Base-by-base conservation (phyloP, 148 eudicot species). In the Oxyria digyna region DNA sequence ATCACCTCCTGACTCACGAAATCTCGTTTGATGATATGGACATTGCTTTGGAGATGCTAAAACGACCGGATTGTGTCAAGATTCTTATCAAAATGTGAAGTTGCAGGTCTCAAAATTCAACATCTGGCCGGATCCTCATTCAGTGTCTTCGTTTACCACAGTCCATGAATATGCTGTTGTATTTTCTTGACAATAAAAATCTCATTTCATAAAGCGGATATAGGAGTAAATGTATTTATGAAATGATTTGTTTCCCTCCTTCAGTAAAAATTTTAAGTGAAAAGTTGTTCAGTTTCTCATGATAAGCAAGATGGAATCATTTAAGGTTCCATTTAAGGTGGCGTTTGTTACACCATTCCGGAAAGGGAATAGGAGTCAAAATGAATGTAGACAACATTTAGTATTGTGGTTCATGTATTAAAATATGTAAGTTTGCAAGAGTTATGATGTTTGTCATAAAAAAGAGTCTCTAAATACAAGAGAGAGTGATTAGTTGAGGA, bases 51-150 rank as follows among this genome's bases (percentile, higher is more conserved):
- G 74, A 76, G 43, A 67, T 74, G 42, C 62, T 74, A 46, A 80
- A 77, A 68, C 45, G 57, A 31, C 80, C 80, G 17, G 78, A 80
- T 42, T 74, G 78, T 41, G 55, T 80, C n/a, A 80, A 80, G 63
- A 62, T 80, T 64, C 62, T 71, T 0, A 80, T 80, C 76, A 76
- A 73, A 35, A 66, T 74, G 59, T 52, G 29, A 52, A 11, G 62
- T 20, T 24, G 31, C 14, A 52, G 26, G 29, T 52, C 62, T 24
- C 3, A 23, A 11, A 52, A 9, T 52, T 52, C 52, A 29, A 52
- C 8, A 29, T 52, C 62, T 15, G 15, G 49, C 62, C 31, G 15
- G 49, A 45, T 45, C 4, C 49, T 14, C 31, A 3, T 52, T 52
- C 31, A 24, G 0, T 1, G 10, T 23, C 3, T 23, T 52, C 31